phyloP scores from a whole-genome alignment of 2,329 filamentous ascomycete genomes.

The Corniculantispora saksenae region DNA sequence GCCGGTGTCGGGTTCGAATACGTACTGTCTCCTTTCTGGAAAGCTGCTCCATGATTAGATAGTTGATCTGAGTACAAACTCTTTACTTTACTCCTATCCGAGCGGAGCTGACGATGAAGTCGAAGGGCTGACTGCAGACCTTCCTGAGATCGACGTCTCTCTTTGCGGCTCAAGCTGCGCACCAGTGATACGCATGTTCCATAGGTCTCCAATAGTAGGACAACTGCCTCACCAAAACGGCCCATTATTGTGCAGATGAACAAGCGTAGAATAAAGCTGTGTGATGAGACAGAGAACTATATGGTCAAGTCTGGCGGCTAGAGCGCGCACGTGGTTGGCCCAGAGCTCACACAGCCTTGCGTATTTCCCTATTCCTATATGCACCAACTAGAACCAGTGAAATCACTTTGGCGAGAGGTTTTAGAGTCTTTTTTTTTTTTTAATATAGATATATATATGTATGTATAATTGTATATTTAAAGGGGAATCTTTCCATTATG shows the following conservation, averaged over 20 bases:
- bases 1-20: neutral
- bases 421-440: too few relatives aligned
- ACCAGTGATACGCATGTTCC: constrained; percentile 46
- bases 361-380: neutral
- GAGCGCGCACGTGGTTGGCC: neutral
- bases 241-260: constrained; percentile 31
- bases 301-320: neutral
- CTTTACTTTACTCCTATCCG: constrained; percentile 43
- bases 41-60: constrained; percentile 40
- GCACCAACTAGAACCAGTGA: neutral
- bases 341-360: neutral
- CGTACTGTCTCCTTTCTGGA: constrained; percentile 53
- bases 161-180: constrained; percentile 33
- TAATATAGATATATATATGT: too few relatives aligned
- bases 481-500: too few relatives aligned
- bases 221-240: constrained; percentile 45
- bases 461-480: too few relatives aligned
- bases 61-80: constrained; percentile 44
- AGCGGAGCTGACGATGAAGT: constrained; percentile 40
- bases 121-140: constrained; percentile 21
- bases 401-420: too few relatives aligned
- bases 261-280: neutral
- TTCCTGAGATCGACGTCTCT: constrained; percentile 25
- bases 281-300: neutral
- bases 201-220: constrained; percentile 49